Evolutionary conservation across 495 filamentous ascomycete genomes (phyloP).

Genomic region (Astrocystis sublimbata): DNA sequence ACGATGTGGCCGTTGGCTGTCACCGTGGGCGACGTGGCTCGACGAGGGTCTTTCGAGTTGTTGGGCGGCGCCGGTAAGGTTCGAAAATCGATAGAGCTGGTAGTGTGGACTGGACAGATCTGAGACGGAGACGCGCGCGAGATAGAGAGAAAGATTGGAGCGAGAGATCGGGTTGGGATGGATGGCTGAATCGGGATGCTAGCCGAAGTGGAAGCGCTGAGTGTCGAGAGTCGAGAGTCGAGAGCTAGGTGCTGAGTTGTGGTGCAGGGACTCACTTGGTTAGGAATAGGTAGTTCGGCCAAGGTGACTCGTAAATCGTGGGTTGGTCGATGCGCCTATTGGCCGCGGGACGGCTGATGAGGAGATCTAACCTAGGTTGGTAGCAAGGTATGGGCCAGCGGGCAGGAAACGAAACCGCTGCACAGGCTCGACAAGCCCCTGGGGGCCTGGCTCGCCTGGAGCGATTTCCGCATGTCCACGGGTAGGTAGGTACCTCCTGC

Average conservation of each 20-base stretch:
- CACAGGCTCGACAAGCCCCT: too few relatives aligned
- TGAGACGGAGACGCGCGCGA: background rate
- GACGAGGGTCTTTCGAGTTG: background rate
- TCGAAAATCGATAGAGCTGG: background rate
- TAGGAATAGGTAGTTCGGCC: too few relatives aligned
- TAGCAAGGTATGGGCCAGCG: background rate
- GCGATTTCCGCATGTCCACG: too few relatives aligned
- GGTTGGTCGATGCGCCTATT: constrained; percentile 1
- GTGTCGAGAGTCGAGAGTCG: too few relatives aligned
- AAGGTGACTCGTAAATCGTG: background rate
- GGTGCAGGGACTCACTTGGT: background rate
- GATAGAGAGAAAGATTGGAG: too few relatives aligned
- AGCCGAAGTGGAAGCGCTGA: too few relatives aligned
- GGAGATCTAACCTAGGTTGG: background rate
- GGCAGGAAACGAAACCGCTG: background rate
- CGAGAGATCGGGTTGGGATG: too few relatives aligned
- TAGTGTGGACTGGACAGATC: background rate
- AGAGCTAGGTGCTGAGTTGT: constrained; percentile 8
- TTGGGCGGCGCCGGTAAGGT: background rate
- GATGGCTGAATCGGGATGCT: constrained; percentile 2
- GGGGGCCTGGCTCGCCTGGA: too few relatives aligned
- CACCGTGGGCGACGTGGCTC: constrained; percentile 1
- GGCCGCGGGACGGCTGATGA: background rate
- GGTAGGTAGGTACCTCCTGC: background rate
- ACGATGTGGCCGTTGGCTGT: constrained; percentile 13